Conservation (phyloP, 352 stramenopile genomes). For the Phytophthora agathidicida region DNA sequence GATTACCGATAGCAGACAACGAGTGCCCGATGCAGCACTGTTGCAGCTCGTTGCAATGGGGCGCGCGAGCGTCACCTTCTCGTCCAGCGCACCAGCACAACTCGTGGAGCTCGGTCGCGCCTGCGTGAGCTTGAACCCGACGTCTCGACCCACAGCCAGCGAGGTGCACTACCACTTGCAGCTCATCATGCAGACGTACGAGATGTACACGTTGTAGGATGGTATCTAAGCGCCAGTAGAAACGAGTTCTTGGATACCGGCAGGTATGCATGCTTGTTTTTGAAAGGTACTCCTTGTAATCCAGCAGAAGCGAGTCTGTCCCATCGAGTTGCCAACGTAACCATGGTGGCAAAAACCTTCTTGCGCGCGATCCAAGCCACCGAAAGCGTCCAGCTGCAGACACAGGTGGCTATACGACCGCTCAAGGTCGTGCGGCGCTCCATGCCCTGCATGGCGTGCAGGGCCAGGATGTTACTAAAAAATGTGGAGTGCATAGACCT, state of each 20-base stretch:
- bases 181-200: conserved; percentile 23
- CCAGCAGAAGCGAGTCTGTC: conserved; percentile 4
- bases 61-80: conserved; percentile 28
- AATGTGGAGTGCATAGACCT: conserved; percentile 32
- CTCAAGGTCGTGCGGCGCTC: conserved; percentile 5
- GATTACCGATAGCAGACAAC: conserved; percentile 14
- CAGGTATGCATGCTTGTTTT: not conserved
- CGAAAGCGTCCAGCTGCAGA: conserved; percentile 8
- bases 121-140: conserved; percentile 29
- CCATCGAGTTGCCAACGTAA: conserved; percentile 6
- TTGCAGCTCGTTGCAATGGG: conserved; percentile 33
- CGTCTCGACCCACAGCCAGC: conserved; percentile 19
- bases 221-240: conserved; percentile 3
- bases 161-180: conserved; percentile 36
- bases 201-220: conserved; percentile 30
- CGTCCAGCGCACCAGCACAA: conserved; percentile 1
- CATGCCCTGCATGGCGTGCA: no score
- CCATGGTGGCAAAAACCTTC: conserved; percentile 17
- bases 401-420: not conserved
- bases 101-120: conserved; percentile 23
- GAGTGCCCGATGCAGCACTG: conserved; percentile 22
- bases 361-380: conserved; percentile 12
- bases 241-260: not conserved
- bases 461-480: conserved; percentile 4
- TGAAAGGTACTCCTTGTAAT: conserved; percentile 1